Conservation (phyloP, 768 basidiomycete species). For the Kwoniella heveanensis region DNA sequence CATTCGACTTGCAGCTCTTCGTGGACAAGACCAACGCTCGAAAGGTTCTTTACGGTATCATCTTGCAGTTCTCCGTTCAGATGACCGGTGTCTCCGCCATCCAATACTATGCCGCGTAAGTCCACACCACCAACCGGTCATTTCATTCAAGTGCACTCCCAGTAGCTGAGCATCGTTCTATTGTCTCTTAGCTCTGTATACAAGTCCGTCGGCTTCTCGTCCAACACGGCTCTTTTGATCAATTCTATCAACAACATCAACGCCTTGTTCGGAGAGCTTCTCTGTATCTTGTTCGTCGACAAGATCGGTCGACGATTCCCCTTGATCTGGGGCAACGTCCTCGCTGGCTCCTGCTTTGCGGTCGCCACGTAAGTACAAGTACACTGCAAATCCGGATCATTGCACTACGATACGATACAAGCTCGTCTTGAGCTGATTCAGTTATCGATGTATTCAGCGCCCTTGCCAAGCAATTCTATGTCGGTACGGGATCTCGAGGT, state of each 20-base stretch:
- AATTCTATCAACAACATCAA: constrained; percentile 75
- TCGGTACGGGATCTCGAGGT: constrained; percentile 25
- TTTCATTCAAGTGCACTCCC: too few relatives aligned
- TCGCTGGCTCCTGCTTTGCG: constrained; percentile 40
- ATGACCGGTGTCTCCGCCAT: constrained; percentile 66
- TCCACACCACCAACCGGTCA: too few relatives aligned
- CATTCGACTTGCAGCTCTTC: constrained; percentile 53
- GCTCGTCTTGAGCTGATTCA: too few relatives aligned
- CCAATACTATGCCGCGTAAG: constrained; percentile 60
- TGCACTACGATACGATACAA: too few relatives aligned
- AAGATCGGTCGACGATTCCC: constrained; percentile 66
- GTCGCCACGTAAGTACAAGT: constrained; percentile 44
- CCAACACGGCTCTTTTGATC: constrained; percentile 59
- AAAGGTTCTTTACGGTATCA: constrained; percentile 47
- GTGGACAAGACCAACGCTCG: constrained; percentile 38
- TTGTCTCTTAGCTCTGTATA: constrained; percentile 16
- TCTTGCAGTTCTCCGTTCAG: constrained; percentile 64
- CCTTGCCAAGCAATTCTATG: constrained; percentile 33
- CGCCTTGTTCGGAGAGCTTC: constrained; percentile 65
- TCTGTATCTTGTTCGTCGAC: constrained; percentile 68
- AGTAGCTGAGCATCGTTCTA: not conserved
- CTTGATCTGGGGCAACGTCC: constrained; percentile 43
- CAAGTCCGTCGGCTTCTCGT: constrained; percentile 33
- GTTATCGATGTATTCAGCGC: constrained; percentile 14
- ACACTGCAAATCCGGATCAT: too few relatives aligned